Percentiles rank a stretch among this genome's conserved stretches.
Conservation (phyloP, 179 eudicot species). For the Silene vulgaris region DNA sequence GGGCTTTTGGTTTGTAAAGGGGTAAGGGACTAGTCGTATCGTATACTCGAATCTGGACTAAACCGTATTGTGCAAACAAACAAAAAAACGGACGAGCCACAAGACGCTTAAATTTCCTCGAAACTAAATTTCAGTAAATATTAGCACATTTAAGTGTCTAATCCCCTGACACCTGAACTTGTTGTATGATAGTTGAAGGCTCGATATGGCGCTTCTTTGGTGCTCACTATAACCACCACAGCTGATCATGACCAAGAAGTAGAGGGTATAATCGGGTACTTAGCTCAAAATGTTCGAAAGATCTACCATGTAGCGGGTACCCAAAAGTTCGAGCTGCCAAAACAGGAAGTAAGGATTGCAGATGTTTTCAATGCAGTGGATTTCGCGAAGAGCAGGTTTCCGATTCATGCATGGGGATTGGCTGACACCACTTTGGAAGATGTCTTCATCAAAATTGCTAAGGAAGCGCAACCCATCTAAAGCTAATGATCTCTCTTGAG, state of each 20-base stretch:
- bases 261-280: slow-evolving; percentile 39
- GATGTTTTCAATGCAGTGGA: slow-evolving; percentile 73
- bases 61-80: too few relatives aligned
- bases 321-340: slow-evolving; percentile 79
- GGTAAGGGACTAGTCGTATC: too few relatives aligned
- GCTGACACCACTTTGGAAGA: slow-evolving; percentile 81
- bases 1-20: too few relatives aligned
- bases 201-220: slow-evolving; percentile 70
- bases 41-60: too few relatives aligned
- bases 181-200: slow-evolving; percentile 55
- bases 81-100: too few relatives aligned
- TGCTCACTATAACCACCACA: slow-evolving; percentile 69
- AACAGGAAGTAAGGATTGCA: slow-evolving; percentile 56
- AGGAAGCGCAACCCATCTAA: slow-evolving; percentile 31
- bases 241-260: slow-evolving; percentile 50
- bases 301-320: slow-evolving; percentile 76
- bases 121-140: too few relatives aligned
- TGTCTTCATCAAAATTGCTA: slow-evolving; percentile 83
- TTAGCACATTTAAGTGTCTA: too few relatives aligned
- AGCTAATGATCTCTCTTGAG: neutral
- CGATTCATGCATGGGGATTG: slow-evolving; percentile 82
- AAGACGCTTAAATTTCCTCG: too few relatives aligned
- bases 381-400: slow-evolving; percentile 53
- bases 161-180: neutral
- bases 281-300: slow-evolving; percentile 53